A percentile compares a stretch with the other conserved stretches of the same genome.
Conservation (phyloP, 192 early-diverging fungal genomes). For the Phycomyces blakesleeanus region DNA sequence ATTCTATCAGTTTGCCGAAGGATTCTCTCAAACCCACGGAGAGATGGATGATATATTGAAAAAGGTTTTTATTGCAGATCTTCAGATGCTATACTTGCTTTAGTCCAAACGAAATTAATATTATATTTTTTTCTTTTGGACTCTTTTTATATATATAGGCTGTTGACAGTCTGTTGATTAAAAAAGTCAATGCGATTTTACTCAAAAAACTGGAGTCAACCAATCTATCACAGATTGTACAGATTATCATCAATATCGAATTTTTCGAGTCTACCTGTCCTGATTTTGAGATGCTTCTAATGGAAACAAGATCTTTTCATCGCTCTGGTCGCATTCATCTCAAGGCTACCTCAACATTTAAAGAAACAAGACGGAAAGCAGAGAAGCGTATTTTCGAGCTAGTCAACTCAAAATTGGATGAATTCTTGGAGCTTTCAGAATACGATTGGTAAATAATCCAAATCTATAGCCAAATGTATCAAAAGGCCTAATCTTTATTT, state of each 20-base stretch:
- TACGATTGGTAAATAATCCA: slow-evolving; percentile 71
- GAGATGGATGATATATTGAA: slow-evolving; percentile 87
- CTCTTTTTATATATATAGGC: slow-evolving; percentile 31
- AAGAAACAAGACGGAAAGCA: slow-evolving; percentile 61
- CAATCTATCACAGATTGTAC: slow-evolving; percentile 78
- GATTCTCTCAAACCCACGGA: slow-evolving; percentile 74
- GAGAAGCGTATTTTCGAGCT: slow-evolving; percentile 81
- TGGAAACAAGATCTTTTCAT: slow-evolving; percentile 58
- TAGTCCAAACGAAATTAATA: too few species aligned
- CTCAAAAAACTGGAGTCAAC: slow-evolving; percentile 60
- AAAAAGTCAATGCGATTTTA: slow-evolving; percentile 65
- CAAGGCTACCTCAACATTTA: slow-evolving; percentile 61
- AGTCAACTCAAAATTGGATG: slow-evolving; percentile 77
- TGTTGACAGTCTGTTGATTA: slow-evolving; percentile 67
- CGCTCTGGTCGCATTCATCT: slow-evolving; percentile 56
- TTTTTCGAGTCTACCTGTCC: slow-evolving; percentile 64
- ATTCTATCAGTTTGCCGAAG: slow-evolving; percentile 84
- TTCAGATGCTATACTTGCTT: too few species aligned
- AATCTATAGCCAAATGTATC: background rate
- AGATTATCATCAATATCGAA: slow-evolving; percentile 81
- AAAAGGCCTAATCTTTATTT: background rate
- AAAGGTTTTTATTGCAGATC: too few species aligned
- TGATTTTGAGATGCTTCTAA: slow-evolving; percentile 76
- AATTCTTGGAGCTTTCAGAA: slow-evolving; percentile 75
- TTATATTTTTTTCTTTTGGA: background rate